phyloP scores from a whole-genome alignment of 2,329 filamentous ascomycete species.

The Thelonectria olida region DNA sequence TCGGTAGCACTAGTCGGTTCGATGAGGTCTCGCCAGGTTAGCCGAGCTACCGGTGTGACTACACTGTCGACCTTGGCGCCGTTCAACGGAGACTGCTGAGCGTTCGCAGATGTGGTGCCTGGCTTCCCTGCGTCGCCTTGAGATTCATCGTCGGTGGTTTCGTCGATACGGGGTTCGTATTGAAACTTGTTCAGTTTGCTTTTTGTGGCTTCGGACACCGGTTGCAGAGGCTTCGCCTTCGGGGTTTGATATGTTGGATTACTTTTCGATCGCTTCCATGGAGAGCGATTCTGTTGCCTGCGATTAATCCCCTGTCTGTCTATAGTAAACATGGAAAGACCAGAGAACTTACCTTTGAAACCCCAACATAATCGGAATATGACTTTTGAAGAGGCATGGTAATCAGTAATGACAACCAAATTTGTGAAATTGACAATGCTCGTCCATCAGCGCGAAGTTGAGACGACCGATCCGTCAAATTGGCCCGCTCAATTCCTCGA shows the following conservation, averaged over 20 bases:
- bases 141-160: conserved; percentile 24
- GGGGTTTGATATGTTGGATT: conserved; percentile 53
- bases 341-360: conserved; percentile 43
- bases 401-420: conserved; percentile 22
- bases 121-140: conserved; percentile 23
- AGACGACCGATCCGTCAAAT: conserved; percentile 17
- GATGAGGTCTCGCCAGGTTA: conserved; percentile 68
- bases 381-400: conserved; percentile 54
- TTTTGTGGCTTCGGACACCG: conserved; percentile 67
- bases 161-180: conserved; percentile 42
- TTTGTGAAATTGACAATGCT: conserved; percentile 27
- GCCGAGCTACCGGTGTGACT: conserved; percentile 59
- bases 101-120: not conserved
- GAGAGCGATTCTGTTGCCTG: conserved; percentile 47
- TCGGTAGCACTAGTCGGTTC: conserved; percentile 54
- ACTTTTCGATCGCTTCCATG: conserved; percentile 65
- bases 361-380: conserved; percentile 49
- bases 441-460: conserved; percentile 26
- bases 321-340: conserved; percentile 6
- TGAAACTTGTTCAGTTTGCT: conserved; percentile 69
- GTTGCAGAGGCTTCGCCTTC: conserved; percentile 51
- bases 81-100: conserved; percentile 21
- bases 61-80: conserved; percentile 34
- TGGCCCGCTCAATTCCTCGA: conserved; percentile 16
- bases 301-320: conserved; percentile 8